phyloP scores from a whole-genome alignment of 345 rosid species.

The Syzygium oleosum region DNA sequence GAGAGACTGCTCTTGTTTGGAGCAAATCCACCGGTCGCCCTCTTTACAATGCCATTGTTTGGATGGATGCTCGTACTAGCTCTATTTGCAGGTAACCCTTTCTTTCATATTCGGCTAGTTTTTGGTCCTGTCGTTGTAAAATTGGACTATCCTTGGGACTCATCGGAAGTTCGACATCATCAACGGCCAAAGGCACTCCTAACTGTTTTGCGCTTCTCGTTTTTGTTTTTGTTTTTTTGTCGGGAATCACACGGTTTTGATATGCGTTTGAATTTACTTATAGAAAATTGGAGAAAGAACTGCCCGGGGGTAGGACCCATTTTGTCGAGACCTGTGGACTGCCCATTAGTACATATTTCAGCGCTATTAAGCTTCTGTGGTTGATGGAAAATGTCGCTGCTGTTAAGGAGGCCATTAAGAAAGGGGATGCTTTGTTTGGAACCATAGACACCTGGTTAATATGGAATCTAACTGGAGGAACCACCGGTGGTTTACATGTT shows the following conservation, averaged over 20 bases:
- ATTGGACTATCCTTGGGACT: background rate
- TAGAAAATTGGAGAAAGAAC: slow-evolving; percentile 78
- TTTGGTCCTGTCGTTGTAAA: background rate
- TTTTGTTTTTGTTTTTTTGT: background rate
- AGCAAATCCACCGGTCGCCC: slow-evolving; percentile 78
- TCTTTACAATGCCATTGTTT: slow-evolving; percentile 84
- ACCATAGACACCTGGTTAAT: slow-evolving; percentile 86
- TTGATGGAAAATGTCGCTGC: slow-evolving; percentile 69
- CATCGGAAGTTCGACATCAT: background rate
- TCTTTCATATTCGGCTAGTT: background rate
- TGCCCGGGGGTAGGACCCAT: slow-evolving; percentile 73
- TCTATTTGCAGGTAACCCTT: slow-evolving; percentile 58
- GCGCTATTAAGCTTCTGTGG: slow-evolving; percentile 83
- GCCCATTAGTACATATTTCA: slow-evolving; percentile 89
- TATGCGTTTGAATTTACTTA: background rate
- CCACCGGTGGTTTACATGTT: slow-evolving; percentile 59
- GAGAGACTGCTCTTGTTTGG: slow-evolving; percentile 85
- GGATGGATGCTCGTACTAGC: slow-evolving; percentile 98
- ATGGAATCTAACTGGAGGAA: slow-evolving; percentile 92
- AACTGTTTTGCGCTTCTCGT: background rate
- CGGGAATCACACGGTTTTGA: background rate
- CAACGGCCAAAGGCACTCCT: background rate
- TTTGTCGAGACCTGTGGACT: slow-evolving; percentile 72
- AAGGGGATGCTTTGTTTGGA: slow-evolving; percentile 76
- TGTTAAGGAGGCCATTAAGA: slow-evolving; percentile 46